A percentile compares a stretch with the other conserved stretches of the same genome.
phyloP scores from a whole-genome alignment of 805 yeast species.

The Ogataea haglerorum region DNA sequence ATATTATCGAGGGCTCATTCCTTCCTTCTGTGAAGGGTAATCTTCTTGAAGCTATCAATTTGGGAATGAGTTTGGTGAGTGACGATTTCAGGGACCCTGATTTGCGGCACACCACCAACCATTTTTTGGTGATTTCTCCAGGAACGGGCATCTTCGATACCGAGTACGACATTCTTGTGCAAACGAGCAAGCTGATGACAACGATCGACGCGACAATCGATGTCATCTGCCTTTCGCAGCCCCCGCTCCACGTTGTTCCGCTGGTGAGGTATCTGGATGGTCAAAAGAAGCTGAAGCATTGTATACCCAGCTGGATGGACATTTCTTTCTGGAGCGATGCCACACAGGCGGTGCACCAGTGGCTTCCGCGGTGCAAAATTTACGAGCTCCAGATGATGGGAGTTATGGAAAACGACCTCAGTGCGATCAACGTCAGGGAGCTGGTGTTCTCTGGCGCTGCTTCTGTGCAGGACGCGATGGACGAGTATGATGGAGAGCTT shows the following conservation, averaged over 20 bases:
- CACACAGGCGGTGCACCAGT: constrained; percentile 46
- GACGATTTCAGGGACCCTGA: constrained; percentile 83
- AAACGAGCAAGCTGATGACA: constrained; percentile 71
- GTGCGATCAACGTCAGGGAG: constrained; percentile 62
- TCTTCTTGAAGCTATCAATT: constrained; percentile 77
- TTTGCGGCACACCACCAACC: constrained; percentile 85
- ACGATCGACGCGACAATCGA: constrained; percentile 85
- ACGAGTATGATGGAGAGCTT: constrained; percentile 57
- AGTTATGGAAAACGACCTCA: constrained; percentile 84
- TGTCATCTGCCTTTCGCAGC: constrained; percentile 80
- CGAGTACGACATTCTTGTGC: constrained; percentile 68
- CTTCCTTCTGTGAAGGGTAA: constrained; percentile 90
- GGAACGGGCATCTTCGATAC: constrained; percentile 95
- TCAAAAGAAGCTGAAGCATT: constrained; percentile 52
- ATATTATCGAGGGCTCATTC: constrained; percentile 54
- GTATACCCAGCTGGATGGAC: constrained; percentile 95
- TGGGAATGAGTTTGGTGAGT: constrained; percentile 73
- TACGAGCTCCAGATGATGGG: constrained; percentile 99
- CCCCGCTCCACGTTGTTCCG: constrained; percentile 92
- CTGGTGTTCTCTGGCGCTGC: constrained; percentile 38
- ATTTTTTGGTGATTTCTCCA: constrained; percentile 81
- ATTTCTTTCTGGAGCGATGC: constrained; percentile 82
- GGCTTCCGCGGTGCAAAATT: constrained; percentile 94
- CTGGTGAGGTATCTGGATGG: constrained; percentile 66
- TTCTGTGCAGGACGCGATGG: constrained; percentile 60